Evolutionary conservation across 192 early-diverging fungal genomes (phyloP).

Genomic region (Jimgerdemannia lactiflua): DNA sequence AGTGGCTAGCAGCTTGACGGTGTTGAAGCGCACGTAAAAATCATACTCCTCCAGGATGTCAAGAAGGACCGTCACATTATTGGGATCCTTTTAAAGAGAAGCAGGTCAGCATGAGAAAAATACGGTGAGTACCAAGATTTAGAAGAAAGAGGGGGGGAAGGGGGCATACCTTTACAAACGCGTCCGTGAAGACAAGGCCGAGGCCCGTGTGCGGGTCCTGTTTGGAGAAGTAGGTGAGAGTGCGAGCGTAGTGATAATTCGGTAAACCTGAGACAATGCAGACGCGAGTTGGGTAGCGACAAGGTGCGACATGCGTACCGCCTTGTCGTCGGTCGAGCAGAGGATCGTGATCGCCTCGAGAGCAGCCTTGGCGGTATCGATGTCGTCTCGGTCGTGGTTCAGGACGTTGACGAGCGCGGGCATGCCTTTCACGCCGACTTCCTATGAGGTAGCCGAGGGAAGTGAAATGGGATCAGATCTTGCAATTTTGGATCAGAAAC

Average conservation of each 20-base stretch:
- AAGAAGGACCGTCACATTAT: constrained; percentile 76
- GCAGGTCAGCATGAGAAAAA: neutral
- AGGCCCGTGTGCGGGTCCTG: constrained; percentile 7
- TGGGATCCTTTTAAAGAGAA: constrained; percentile 39
- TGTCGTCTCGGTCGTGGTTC: constrained; percentile 78
- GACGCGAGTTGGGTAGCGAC: too few relatives aligned
- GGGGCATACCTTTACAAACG: constrained; percentile 33
- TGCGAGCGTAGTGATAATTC: neutral
- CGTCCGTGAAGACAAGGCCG: constrained; percentile 32
- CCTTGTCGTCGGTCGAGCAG: constrained; percentile 48
- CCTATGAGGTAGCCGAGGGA: constrained; percentile 37
- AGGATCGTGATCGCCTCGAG: constrained; percentile 87
- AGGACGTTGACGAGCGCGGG: constrained; percentile 70
- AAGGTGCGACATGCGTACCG: neutral
- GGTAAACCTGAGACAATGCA: neutral
- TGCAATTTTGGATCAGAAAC: too few relatives aligned
- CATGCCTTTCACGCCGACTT: constrained; percentile 82
- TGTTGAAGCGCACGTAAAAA: constrained; percentile 93
- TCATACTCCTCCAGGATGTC: constrained; percentile 90
- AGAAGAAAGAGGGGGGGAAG: constrained; percentile 14
- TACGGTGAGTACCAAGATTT: neutral
- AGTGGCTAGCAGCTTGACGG: constrained; percentile 82
- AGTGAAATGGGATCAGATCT: too few relatives aligned
- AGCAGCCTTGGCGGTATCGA: constrained; percentile 80
- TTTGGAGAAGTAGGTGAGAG: neutral